Evolutionary conservation across 805 yeast genomes (phyloP).

Genomic region (Yarrowia yakushimensis): DNA sequence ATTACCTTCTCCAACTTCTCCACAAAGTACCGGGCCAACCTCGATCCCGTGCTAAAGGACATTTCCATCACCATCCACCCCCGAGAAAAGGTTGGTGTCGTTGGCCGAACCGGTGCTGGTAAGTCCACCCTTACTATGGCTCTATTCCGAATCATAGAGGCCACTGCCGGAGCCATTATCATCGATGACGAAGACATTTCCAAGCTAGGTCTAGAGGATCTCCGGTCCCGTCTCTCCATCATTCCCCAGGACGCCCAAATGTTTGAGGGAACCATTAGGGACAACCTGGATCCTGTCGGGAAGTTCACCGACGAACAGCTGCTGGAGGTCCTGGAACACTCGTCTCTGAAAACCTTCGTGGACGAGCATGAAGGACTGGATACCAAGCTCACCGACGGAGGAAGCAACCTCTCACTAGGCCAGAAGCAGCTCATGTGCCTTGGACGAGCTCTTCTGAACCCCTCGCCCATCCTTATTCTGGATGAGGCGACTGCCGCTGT

Average conservation of each 20-base stretch:
- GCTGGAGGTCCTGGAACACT: slow-evolving; percentile 62
- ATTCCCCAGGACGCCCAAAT: slow-evolving; percentile 90
- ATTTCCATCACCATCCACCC: slow-evolving; percentile 50
- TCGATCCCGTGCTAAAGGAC: slow-evolving; percentile 63
- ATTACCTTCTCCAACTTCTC: slow-evolving; percentile 57
- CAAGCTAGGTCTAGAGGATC: slow-evolving; percentile 59
- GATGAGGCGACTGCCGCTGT: slow-evolving; percentile 84
- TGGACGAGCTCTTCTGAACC: slow-evolving; percentile 70
- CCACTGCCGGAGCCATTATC: slow-evolving; percentile 48
- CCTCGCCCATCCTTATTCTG: slow-evolving; percentile 63
- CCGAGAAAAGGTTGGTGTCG: slow-evolving; percentile 72
- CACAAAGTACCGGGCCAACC: slow-evolving; percentile 58
- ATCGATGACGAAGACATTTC: slow-evolving; percentile 72
- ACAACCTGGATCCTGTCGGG: slow-evolving; percentile 75
- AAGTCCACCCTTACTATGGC: slow-evolving; percentile 74
- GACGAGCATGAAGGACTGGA: slow-evolving; percentile 38
- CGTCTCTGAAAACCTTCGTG: slow-evolving; percentile 52
- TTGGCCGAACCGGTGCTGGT: slow-evolving; percentile 92
- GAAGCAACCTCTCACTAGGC: slow-evolving; percentile 74
- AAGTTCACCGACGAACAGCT: slow-evolving; percentile 53
- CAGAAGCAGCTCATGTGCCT: slow-evolving; percentile 77
- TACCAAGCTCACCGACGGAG: slow-evolving; percentile 61
- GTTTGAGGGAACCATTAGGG: slow-evolving; percentile 73
- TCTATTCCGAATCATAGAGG: slow-evolving; percentile 63
- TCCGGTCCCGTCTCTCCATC: slow-evolving; percentile 68